Evolutionary conservation across 352 stramenopile genomes (phyloP).

Genomic region (Globisporangium lucens): DNA sequence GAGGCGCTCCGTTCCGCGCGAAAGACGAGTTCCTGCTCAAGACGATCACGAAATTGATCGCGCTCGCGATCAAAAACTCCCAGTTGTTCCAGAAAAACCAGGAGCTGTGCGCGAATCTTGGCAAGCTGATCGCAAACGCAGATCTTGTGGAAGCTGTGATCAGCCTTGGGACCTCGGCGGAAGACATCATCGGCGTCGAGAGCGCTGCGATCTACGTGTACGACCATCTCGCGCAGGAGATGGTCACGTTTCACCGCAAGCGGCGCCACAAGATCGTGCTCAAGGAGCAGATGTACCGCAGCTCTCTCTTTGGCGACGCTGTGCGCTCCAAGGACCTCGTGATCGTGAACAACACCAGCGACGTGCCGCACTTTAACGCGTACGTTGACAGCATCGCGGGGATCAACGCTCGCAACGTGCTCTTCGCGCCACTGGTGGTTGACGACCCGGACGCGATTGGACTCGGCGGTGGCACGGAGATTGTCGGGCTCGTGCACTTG

Average conservation of each 20-base stretch:
- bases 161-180: constrained; percentile 46
- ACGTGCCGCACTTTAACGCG: constrained; percentile 43
- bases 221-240: constrained; percentile 35
- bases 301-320: constrained; percentile 51
- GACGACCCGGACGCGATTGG: constrained; percentile 34
- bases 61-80: constrained; percentile 76
- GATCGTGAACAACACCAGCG: constrained; percentile 60
- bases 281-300: constrained; percentile 43
- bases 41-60: constrained; percentile 76
- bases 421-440: constrained; percentile 62
- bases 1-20: constrained; percentile 65
- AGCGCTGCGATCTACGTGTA: constrained; percentile 62
- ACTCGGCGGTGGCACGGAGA: constrained; percentile 25
- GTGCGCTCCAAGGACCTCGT: constrained; percentile 42
- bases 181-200: constrained; percentile 75
- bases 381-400: constrained; percentile 70
- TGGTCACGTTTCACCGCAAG: constrained; percentile 74
- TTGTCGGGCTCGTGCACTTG: constrained; percentile 67
- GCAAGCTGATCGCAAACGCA: constrained; percentile 55
- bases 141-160: constrained; percentile 58
- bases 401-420: constrained; percentile 43
- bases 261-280: constrained; percentile 56
- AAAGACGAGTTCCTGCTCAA: constrained; percentile 77
- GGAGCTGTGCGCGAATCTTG: constrained; percentile 57
- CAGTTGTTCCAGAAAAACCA: constrained; percentile 81